A percentile compares a stretch with the other conserved stretches of the same genome.
Evolutionary conservation across 2,329 filamentous ascomycete species (phyloP).

Genomic region (Diaporthe citrichinensis): DNA sequence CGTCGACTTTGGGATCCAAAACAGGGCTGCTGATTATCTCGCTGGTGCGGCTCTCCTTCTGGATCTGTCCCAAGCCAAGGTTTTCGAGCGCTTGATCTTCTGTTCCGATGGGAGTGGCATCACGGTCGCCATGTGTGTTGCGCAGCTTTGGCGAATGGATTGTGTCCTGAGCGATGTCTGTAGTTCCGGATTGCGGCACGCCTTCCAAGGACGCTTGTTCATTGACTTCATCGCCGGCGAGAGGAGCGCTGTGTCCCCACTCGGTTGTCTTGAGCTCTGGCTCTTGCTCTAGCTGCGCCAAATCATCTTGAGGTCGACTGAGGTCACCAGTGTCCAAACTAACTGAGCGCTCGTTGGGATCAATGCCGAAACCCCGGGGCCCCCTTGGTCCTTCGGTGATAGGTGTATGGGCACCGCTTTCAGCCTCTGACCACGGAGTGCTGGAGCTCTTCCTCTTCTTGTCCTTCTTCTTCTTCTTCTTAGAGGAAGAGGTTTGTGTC

Average conservation of each 20-base stretch:
- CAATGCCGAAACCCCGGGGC: background rate
- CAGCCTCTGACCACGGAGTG: conserved; percentile 40
- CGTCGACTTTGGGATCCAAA: conserved; percentile 10
- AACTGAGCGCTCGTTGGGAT: background rate
- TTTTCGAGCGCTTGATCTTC: conserved; percentile 32
- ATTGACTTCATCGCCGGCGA: background rate
- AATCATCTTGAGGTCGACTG: background rate
- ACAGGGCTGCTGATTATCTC: conserved; percentile 14
- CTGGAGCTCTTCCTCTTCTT: conserved; percentile 50
- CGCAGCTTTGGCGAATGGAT: background rate
- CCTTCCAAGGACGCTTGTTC: background rate
- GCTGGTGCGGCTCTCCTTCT: conserved; percentile 17
- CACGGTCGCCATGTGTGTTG: background rate
- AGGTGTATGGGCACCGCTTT: conserved; percentile 33
- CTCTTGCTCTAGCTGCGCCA: background rate
- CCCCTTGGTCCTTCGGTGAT: conserved; percentile 27
- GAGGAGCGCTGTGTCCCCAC: background rate
- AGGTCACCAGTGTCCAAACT: background rate
- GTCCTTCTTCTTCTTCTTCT: conserved; percentile 52
- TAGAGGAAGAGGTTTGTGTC: conserved; percentile 47
- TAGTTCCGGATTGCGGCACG: background rate
- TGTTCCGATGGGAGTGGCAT: conserved; percentile 9
- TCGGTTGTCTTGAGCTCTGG: background rate
- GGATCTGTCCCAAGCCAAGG: conserved; percentile 10
- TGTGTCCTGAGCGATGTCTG: background rate